These are phyloP conservation scores for Exophiala sideris DNA, from an alignment of 2,329 filamentous ascomycete genomes.

Conservation along the genomic window DNA sequence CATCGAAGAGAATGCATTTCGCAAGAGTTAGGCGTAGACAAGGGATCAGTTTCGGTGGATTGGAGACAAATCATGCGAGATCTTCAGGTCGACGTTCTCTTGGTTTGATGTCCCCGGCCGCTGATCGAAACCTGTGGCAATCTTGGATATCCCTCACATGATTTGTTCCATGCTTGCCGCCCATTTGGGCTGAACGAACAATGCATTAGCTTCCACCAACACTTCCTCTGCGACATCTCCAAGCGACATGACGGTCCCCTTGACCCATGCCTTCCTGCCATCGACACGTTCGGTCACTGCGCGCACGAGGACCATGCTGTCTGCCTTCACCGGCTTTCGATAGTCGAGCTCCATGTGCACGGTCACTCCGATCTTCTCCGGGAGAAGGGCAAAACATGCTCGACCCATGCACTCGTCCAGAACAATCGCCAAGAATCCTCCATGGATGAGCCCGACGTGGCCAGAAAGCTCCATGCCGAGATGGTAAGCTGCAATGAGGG, in stretches of 20 bases:
- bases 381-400: slow-evolving; percentile 34
- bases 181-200: slow-evolving; percentile 39
- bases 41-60: slow-evolving; percentile 5
- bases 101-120: slow-evolving; percentile 2
- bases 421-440: slow-evolving; percentile 34
- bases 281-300: slow-evolving; percentile 35
- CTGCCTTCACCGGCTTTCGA: slow-evolving; percentile 34
- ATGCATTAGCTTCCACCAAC: slow-evolving; percentile 35
- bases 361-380: slow-evolving; percentile 36
- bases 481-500: slow-evolving; percentile 28
- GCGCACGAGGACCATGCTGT: slow-evolving; percentile 34
- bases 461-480: slow-evolving; percentile 35
- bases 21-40: background rate
- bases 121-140: background rate
- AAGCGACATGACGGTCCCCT: slow-evolving; percentile 32
- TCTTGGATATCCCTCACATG: background rate
- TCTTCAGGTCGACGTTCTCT: slow-evolving; percentile 8
- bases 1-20: slow-evolving; percentile 2
- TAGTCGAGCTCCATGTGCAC: slow-evolving; percentile 38
- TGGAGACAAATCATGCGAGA: slow-evolving; percentile 17
- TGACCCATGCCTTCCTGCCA: slow-evolving; percentile 39
- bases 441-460: slow-evolving; percentile 37
- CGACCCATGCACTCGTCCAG: slow-evolving; percentile 39
- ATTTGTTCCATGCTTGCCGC: slow-evolving; percentile 4
- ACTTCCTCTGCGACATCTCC: slow-evolving; percentile 31